phyloP scores from a whole-genome alignment of 2,329 filamentous ascomycete species.

The Emergomyces africanus region DNA sequence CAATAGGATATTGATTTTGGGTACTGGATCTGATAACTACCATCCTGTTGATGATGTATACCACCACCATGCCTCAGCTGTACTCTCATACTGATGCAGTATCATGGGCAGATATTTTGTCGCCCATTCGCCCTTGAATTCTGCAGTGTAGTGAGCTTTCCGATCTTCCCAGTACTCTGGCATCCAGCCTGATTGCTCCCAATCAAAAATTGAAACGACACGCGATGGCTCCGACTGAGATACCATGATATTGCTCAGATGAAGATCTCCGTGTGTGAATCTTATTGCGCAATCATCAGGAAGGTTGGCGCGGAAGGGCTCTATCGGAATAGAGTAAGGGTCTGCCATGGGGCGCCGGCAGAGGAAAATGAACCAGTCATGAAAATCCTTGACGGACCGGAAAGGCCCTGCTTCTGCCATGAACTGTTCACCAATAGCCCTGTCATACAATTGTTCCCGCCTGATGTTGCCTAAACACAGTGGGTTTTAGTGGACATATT shows the following conservation, averaged over 20 bases:
- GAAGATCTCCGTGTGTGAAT: constrained; percentile 25
- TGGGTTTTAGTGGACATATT: background rate
- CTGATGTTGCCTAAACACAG: constrained; percentile 5
- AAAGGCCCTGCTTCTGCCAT: constrained; percentile 19
- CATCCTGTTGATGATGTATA: background rate
- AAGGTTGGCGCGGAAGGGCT: constrained; percentile 18
- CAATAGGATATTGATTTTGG: too few relatives aligned
- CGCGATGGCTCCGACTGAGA: constrained; percentile 8
- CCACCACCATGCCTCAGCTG: constrained; percentile 4
- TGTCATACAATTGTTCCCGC: background rate
- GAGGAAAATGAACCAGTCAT: constrained; percentile 21
- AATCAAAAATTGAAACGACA: constrained; percentile 17
- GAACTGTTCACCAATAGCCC: background rate
- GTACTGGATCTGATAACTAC: too few relatives aligned
- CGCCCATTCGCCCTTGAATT: background rate
- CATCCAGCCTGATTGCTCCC: constrained; percentile 14
- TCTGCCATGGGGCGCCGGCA: constrained; percentile 13
- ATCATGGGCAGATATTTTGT: constrained; percentile 4
- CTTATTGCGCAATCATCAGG: constrained; percentile 20
- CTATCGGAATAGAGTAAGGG: constrained; percentile 15
- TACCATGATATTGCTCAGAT: constrained; percentile 16
- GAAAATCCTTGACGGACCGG: constrained; percentile 17
- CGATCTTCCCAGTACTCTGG: constrained; percentile 4
- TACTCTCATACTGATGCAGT: constrained; percentile 1
- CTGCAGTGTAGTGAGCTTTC: constrained; percentile 2